Evolutionary conservation across 164 flowering plant species (phyloP).

Genomic region (Berberis vulgaris): DNA sequence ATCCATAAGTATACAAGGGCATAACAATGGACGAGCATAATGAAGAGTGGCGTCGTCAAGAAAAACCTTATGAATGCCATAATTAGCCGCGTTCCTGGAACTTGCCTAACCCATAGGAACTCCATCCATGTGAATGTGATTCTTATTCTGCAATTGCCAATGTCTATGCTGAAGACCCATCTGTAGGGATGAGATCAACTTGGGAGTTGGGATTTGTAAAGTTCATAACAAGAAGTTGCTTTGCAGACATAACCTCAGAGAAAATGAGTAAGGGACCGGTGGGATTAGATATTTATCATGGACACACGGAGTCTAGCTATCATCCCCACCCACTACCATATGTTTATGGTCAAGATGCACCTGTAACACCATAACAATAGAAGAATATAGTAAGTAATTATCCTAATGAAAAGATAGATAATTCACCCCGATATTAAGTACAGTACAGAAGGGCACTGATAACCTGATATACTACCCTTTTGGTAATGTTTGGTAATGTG

Average conservation of each 20-base stretch:
- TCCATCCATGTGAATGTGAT: neutral
- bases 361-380: slow-evolving; percentile 25
- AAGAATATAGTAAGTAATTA: neutral
- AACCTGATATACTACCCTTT: no score
- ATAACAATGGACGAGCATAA: no score
- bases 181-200: slow-evolving; percentile 6
- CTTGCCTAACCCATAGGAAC: no score
- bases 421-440: neutral
- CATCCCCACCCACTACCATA: slow-evolving; percentile 97
- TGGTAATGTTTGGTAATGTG: no score
- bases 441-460: neutral
- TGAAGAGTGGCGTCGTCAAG: no score
- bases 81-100: no score
- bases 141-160: neutral
- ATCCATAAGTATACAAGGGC: no score
- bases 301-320: slow-evolving; percentile 93
- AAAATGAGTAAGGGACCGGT: slow-evolving; percentile 69
- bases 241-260: slow-evolving; percentile 48
- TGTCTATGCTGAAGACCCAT: neutral
- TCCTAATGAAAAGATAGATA: neutral
- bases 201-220: slow-evolving; percentile 49
- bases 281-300: slow-evolving; percentile 74
- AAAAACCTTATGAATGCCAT: no score
- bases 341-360: slow-evolving; percentile 98
- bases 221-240: slow-evolving; percentile 33